phyloP scores from a whole-genome alignment of 2,329 filamentous ascomycete species.

The Fusarium liriodendri region DNA sequence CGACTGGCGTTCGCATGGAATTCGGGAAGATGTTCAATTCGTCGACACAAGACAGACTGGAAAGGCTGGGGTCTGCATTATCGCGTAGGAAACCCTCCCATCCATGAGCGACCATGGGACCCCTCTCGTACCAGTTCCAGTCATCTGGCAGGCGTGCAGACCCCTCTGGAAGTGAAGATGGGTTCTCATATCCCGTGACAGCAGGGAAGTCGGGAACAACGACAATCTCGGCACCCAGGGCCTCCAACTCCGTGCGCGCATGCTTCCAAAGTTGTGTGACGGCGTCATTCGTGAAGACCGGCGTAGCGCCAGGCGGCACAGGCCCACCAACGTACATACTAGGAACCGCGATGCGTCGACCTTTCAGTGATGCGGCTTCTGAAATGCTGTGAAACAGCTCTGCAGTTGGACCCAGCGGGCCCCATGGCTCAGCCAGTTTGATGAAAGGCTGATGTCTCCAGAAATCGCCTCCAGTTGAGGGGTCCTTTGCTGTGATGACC shows the following conservation, averaged over 20 bases:
- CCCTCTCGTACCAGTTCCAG: slow-evolving; percentile 53
- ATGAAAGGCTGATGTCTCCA: neutral
- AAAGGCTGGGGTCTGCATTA: neutral
- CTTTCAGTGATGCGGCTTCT: neutral
- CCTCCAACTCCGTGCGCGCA: neutral
- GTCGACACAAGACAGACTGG: slow-evolving; percentile 54
- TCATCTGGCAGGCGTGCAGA: slow-evolving; percentile 46
- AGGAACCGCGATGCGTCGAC: neutral
- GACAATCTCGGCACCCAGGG: slow-evolving; percentile 3
- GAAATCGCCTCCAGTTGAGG: neutral
- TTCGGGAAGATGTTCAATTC: slow-evolving; percentile 47
- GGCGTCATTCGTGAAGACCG: neutral
- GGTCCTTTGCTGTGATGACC: slow-evolving; percentile 49
- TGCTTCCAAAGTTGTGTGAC: neutral
- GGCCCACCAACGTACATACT: neutral
- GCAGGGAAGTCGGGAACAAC: slow-evolving; percentile 53
- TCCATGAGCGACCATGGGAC: slow-evolving; percentile 27
- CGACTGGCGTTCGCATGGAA: slow-evolving; percentile 11
- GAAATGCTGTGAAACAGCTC: neutral
- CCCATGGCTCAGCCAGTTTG: neutral
- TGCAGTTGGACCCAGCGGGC: neutral
- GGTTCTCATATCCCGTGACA: slow-evolving; percentile 59
- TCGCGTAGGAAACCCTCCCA: slow-evolving; percentile 27
- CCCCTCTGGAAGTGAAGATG: slow-evolving; percentile 51
- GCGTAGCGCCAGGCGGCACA: slow-evolving; percentile 36